Evolutionary conservation across 1,284 basidiomycete species (phyloP).

Genomic region (Meira nashicola): DNA sequence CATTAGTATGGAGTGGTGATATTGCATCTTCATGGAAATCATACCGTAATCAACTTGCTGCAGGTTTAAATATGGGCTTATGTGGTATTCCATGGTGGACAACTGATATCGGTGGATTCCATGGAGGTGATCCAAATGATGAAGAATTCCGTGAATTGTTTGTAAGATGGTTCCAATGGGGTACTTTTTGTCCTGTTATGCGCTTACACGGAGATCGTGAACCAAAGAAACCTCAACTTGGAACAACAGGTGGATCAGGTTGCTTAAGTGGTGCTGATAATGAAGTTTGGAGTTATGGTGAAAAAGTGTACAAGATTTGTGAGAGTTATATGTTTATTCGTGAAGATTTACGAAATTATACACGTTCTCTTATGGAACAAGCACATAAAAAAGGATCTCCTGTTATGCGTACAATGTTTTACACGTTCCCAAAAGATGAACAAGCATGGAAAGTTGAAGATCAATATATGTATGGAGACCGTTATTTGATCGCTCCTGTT

Average conservation of each 20-base stretch:
- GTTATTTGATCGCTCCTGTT: constrained; percentile 20
- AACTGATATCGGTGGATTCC: constrained; percentile 23
- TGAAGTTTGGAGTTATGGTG: constrained; percentile 19
- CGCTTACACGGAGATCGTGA: constrained; percentile 22
- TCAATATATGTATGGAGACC: constrained; percentile 21
- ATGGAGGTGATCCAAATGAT: constrained; percentile 21
- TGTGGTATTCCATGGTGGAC: constrained; percentile 25
- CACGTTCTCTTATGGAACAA: constrained; percentile 2
- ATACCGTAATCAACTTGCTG: constrained; percentile 16
- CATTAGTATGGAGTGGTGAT: constrained; percentile 20
- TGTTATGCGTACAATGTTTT: constrained; percentile 19
- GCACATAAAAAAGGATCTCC: constrained; percentile 16
- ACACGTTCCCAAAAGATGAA: constrained; percentile 16
- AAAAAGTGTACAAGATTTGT: constrained; percentile 13
- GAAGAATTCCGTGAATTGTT: constrained; percentile 17
- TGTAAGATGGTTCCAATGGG: constrained; percentile 25
- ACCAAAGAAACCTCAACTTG: constrained; percentile 16
- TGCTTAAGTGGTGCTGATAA: constrained; percentile 19
- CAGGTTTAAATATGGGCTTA: constrained; percentile 15
- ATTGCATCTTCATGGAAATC: constrained; percentile 20
- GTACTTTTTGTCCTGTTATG: constrained; percentile 21
- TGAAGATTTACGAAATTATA: constrained; percentile 17
- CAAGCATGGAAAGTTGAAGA: constrained; percentile 19
- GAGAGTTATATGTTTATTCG: constrained; percentile 16
- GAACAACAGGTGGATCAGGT: constrained; percentile 13